These are phyloP conservation scores for Isatis lusitanica DNA, from an alignment of 441 rosid species.

Conservation along the genomic window DNA sequence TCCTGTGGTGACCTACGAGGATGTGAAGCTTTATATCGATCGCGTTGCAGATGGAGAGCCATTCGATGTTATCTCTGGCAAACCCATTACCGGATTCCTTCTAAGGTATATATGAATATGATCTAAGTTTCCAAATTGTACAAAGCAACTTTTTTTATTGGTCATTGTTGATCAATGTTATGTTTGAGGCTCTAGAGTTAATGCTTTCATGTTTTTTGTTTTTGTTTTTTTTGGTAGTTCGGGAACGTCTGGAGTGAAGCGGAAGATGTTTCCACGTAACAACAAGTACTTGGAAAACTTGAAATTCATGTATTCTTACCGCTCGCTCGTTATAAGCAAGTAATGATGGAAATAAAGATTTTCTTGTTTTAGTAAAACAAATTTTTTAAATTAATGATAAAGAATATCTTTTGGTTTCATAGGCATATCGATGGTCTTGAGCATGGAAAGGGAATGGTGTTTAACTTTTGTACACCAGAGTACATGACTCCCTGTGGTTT, in stretches of 20 bases:
- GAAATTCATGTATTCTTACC: slow-evolving; percentile 56
- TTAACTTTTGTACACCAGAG: slow-evolving; percentile 74
- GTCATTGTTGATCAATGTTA: not conserved
- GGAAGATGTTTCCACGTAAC: slow-evolving; percentile 79
- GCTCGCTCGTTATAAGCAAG: slow-evolving; percentile 84
- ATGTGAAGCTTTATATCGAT: slow-evolving; percentile 44
- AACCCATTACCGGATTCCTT: slow-evolving; percentile 48
- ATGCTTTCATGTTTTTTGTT: not conserved
- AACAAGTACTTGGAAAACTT: slow-evolving; percentile 68
- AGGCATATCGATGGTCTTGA: slow-evolving; percentile 69
- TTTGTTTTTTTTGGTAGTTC: slow-evolving; percentile 46
- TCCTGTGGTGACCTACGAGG: slow-evolving; percentile 48
- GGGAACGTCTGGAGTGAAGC: slow-evolving; percentile 75
- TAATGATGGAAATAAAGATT: not conserved
- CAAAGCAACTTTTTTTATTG: not conserved
- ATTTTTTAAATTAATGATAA: not conserved
- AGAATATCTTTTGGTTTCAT: slow-evolving; percentile 3
- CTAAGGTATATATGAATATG: slow-evolving; percentile 3
- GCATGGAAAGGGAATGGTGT: slow-evolving; percentile 87
- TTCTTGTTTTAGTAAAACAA: not conserved
- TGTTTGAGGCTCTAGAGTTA: not conserved
- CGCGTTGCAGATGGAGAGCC: slow-evolving; percentile 49
- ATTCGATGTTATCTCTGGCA: slow-evolving; percentile 41
- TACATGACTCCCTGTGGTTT: slow-evolving; percentile 75
- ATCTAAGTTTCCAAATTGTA: not conserved